Percentiles rank a stretch among this genome's conserved stretches.
phyloP scores from a whole-genome alignment of 2,329 filamentous ascomycete species.

The Raffaelea albimanens region DNA sequence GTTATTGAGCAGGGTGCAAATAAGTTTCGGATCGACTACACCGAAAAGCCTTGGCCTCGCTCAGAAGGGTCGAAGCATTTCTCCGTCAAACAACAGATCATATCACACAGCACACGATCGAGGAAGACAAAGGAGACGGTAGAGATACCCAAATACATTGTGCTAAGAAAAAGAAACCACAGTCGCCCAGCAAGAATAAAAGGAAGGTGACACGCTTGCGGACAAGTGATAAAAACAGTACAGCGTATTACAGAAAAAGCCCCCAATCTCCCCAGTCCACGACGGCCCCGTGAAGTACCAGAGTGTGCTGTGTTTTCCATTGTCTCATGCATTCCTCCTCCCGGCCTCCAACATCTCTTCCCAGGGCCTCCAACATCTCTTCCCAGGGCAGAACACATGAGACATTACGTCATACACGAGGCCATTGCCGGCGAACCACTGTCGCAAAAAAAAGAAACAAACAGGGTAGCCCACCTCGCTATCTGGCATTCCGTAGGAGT shows the following conservation, averaged over 20 bases:
- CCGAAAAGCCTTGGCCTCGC: not conserved
- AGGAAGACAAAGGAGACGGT: not conserved
- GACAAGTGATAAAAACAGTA: not conserved
- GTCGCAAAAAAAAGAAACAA: not conserved
- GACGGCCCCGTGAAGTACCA: no score
- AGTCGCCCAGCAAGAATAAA: not conserved
- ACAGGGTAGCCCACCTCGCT: no score
- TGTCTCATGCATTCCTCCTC: no score
- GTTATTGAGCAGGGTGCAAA: not conserved
- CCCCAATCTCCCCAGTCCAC: no score
- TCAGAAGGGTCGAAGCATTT: not conserved
- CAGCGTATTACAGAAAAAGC: no score
- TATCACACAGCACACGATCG: not conserved
- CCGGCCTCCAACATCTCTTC: no score
- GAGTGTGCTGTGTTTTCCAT: no score
- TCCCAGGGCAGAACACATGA: no score
- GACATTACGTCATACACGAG: no score
- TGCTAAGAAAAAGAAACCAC: not conserved
- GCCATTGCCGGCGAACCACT: not conserved
- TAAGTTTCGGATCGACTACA: not conserved
- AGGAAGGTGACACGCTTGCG: constrained; percentile 19
- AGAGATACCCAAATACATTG: not conserved
- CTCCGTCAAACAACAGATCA: not conserved
- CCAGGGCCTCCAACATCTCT: no score
- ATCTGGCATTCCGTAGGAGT: no score